Evolutionary conservation across 768 basidiomycete species (phyloP), one percentile per base, ranked within the genome.

Genomic region (Pleurotus pulmonarius): DNA sequence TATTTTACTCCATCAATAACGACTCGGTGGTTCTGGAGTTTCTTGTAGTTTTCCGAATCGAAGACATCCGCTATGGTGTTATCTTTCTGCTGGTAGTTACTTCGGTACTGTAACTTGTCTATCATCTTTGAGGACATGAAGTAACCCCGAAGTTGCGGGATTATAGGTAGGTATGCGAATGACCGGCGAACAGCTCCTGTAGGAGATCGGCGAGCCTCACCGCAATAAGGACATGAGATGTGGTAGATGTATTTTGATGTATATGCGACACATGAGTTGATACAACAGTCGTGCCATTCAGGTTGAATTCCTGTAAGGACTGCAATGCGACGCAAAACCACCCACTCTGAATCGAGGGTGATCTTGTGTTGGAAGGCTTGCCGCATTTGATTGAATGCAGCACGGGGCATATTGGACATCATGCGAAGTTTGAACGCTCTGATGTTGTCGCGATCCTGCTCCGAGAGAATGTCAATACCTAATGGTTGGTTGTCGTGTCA

Each of bases 61-160:
- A 75, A 74, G 29, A 77, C 60, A 61, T 80, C 73, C 8, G 44
- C 63, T 38, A 69, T 65, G 16, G 49, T 46, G 1, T 60, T 64
- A 15, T 58, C 59, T 15, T 59, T 46, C 3, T 55, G 49, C 7
- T 40, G 8, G 40, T 59, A 65, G 4, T 58, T 40, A 5, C 58
- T 43, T 1, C 59, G 61, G 46, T 67, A 67, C 0, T 48, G 54
- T 6, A 69, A 49, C 3, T 47, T 29, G 1, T 63, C 20, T 8
- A 57, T 55, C 29, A 46, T 46, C 7, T 51, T 34, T 2, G 22
- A 9, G 46, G 58, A 62, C 5, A 20, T 1, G 44, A 65, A 68
- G 22, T 58, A 62, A n/a, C 58, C 58, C 41, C 68, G 63, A n/a
- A 69, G 61, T 1, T 64, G 63, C 25, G 68, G 68, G 24, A 67